Evolutionary conservation across 1,284 basidiomycete species (phyloP), one percentile per base, ranked within the genome.

Genomic region (Irpex sp.): DNA sequence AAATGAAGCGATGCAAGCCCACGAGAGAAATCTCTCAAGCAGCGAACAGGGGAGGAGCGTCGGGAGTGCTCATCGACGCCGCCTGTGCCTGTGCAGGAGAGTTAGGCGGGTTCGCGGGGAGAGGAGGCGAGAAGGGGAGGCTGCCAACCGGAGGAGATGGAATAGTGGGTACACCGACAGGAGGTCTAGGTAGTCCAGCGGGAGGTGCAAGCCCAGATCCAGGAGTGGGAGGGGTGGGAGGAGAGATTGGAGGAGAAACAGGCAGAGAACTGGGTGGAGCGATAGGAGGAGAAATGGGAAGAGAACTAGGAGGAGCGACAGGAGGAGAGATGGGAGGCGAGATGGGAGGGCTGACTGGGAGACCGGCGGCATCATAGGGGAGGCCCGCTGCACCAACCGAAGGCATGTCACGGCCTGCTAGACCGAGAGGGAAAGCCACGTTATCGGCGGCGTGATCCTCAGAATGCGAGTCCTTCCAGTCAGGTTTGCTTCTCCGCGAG

Each of bases 91-190:
- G 49, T 9, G 51, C 61, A 21, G 65, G 69, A 33, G 66, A 68
- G 65, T 70, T 70, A 53, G 69, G 68, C 21, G 69, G 69, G 65
- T 68, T 68, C 33, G 55, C 51, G 3, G 69, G 69, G 47, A 69
- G 56, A 8, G 63, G 53, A 3, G 69, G 68, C n/a, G 69, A 71
- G 64, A 66, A 61, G 8, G 59, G 65, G 59, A 11, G 11, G 13
- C 8, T 21, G 5, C 49, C 49, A 2, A 54, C 4, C 7, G 53
- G 53, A n/a, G n/a, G 53, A 33, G 53, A 26, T 13, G 53, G 53
- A 43, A 43, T 31, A 43, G 33, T 13, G 39, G 57, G 57, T 11
- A 3, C 8, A 17, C 19, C 17, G 37, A 58, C 57, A 17, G 59
- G 39, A 39, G 19, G 39, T 2, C 26, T 26, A 19, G 58, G 47